These are phyloP conservation scores for Kluyveromyces starmeri DNA, from an alignment of 805 yeast genomes.

Conservation along the genomic window DNA sequence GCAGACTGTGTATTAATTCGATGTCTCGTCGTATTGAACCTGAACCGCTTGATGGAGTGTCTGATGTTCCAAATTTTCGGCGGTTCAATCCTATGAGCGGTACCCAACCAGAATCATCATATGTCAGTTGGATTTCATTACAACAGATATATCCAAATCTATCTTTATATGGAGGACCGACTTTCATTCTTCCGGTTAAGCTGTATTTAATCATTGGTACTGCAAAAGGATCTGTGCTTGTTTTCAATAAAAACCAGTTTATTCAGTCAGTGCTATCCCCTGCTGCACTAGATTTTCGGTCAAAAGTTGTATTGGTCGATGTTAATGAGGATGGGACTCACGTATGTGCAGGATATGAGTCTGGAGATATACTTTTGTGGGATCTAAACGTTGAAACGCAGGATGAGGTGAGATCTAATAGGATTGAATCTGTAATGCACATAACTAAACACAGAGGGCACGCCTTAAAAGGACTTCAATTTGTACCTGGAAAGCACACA, in stretches of 20 bases:
- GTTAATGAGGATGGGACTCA: constrained; percentile 62
- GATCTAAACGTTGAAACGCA: constrained; percentile 34
- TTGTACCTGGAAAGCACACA: constrained; percentile 45
- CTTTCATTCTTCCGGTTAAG: constrained; percentile 36
- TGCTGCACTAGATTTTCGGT: constrained; percentile 22
- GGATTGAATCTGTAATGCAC: constrained; percentile 21
- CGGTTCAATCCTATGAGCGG: constrained; percentile 1
- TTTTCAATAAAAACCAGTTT: constrained; percentile 63
- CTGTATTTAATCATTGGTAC: constrained; percentile 59
- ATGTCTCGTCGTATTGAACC: too few species aligned
- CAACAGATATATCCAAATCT: constrained; percentile 19
- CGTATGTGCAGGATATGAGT: constrained; percentile 57
- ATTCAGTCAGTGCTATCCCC: constrained; percentile 33
- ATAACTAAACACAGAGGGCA: constrained; percentile 28
- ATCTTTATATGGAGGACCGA: constrained; percentile 44
- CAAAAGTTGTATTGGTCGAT: constrained; percentile 45
- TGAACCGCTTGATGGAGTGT: too few species aligned
- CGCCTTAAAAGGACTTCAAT: constrained; percentile 36
- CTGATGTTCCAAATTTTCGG: too few species aligned
- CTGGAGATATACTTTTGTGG: constrained; percentile 67
- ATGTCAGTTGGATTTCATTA: constrained; percentile 14
- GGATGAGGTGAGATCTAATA: constrained; percentile 21
- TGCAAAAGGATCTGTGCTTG: constrained; percentile 48
- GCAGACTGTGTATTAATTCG: too few species aligned
- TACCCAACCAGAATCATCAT: background rate